These are phyloP conservation scores for Coemansia guatemalensis DNA, from an alignment of 192 early-diverging fungal genomes.

Conservation along the genomic window DNA sequence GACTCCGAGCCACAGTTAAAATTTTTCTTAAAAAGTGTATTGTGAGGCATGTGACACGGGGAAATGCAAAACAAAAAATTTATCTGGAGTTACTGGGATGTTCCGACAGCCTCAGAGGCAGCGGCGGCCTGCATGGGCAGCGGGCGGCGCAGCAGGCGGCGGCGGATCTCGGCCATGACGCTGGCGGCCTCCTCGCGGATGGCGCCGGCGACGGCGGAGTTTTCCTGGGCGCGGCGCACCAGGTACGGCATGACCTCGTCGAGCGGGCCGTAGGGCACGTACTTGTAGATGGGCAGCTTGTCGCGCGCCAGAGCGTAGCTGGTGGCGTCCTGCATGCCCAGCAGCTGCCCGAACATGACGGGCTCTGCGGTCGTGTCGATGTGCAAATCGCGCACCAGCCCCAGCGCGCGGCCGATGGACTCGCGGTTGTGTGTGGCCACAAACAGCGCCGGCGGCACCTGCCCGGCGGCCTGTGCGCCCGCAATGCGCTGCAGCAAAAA, in stretches of 20 bases:
- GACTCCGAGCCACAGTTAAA: not conserved
- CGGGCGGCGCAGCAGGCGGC: slow-evolving; percentile 23
- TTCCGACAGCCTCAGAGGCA: not conserved
- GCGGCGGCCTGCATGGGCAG: not conserved
- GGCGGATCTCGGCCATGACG: slow-evolving; percentile 61
- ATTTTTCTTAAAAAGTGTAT: not conserved
- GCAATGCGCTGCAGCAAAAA: slow-evolving; percentile 66
- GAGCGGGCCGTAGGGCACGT: slow-evolving; percentile 89
- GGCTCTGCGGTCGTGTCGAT: slow-evolving; percentile 58
- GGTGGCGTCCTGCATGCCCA: slow-evolving; percentile 90
- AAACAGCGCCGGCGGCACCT: slow-evolving; percentile 62
- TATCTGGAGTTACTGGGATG: not conserved
- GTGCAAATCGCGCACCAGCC: slow-evolving; percentile 60
- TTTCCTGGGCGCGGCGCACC: slow-evolving; percentile 92
- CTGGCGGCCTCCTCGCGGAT: slow-evolving; percentile 58
- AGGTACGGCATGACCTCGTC: slow-evolving; percentile 92
- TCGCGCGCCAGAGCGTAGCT: slow-evolving; percentile 76
- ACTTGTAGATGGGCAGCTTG: slow-evolving; percentile 86
- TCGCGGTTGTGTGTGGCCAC: slow-evolving; percentile 90
- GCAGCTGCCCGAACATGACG: slow-evolving; percentile 91
- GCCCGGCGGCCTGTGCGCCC: slow-evolving; percentile 26
- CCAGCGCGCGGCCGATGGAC: slow-evolving; percentile 64
- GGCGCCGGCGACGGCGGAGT: slow-evolving; percentile 74
- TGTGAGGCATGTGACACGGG: slow-evolving; percentile 2
- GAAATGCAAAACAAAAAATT: not conserved